Percentiles rank a stretch among this genome's conserved stretches.
These are phyloP conservation scores for Funneliformis caledonium DNA, from an alignment of 371 early-diverging fungal species.

Conservation along the genomic window DNA sequence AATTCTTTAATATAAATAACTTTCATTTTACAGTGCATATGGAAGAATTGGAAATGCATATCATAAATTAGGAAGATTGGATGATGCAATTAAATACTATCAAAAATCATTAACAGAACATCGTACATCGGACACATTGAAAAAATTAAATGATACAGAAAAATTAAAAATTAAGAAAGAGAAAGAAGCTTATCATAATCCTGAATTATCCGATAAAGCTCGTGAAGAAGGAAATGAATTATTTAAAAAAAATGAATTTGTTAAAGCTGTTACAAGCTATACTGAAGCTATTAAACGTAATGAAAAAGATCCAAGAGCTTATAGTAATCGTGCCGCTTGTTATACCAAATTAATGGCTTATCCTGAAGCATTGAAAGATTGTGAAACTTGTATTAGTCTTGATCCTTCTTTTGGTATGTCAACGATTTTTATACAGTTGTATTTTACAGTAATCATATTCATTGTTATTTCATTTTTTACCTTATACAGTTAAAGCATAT, in stretches of 20 bases:
- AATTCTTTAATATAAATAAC: neutral
- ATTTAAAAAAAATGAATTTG: slow-evolving; percentile 89
- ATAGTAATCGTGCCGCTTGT: slow-evolving; percentile 96
- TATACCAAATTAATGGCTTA: slow-evolving; percentile 95
- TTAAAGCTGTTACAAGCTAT: slow-evolving; percentile 92
- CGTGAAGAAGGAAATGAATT: slow-evolving; percentile 93
- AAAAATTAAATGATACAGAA: slow-evolving; percentile 87
- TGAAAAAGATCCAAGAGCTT: slow-evolving; percentile 87
- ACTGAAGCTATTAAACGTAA: slow-evolving; percentile 98
- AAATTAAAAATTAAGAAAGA: slow-evolving; percentile 79
- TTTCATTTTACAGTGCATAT: slow-evolving; percentile 65
- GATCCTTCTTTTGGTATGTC: slow-evolving; percentile 82
- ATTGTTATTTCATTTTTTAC: neutral
- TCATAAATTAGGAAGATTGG: slow-evolving; percentile 76
- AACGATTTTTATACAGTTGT: neutral
- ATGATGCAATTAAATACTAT: slow-evolving; percentile 89
- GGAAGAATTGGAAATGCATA: slow-evolving; percentile 93
- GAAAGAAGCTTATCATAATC: slow-evolving; percentile 86
- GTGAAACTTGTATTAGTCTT: slow-evolving; percentile 84
- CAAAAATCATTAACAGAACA: slow-evolving; percentile 95
- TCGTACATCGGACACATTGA: slow-evolving; percentile 91
- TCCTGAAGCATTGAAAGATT: slow-evolving; percentile 95
- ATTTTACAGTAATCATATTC: slow-evolving; percentile 5
- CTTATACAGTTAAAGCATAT: slow-evolving; percentile 83
- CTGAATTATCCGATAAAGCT: slow-evolving; percentile 85